phyloP scores from a whole-genome alignment of 1,284 basidiomycete species.

The Vanrija humicola region DNA sequence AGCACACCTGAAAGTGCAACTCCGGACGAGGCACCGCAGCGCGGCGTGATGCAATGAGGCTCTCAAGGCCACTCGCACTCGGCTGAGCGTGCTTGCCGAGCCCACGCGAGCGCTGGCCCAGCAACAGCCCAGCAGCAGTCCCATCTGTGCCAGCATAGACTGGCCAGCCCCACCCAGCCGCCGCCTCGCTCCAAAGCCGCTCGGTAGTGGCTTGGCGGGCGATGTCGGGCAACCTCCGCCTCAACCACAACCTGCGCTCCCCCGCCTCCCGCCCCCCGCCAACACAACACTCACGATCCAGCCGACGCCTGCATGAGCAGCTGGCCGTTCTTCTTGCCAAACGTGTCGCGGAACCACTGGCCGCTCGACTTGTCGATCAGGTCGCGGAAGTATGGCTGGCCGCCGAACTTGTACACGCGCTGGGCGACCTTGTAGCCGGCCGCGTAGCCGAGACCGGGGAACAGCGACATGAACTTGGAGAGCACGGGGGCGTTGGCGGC shows the following conservation, averaged over 20 bases:
- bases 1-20: too few species aligned
- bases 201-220: too few species aligned
- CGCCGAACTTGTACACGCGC: constrained; percentile 96
- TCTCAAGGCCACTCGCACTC: too few species aligned
- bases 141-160: too few species aligned
- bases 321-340: constrained; percentile 95
- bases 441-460: constrained; percentile 96
- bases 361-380: constrained; percentile 75
- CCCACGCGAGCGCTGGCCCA: too few species aligned
- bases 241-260: neutral
- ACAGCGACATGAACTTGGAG: constrained; percentile 82
- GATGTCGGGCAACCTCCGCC: neutral
- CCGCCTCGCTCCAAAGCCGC: too few species aligned
- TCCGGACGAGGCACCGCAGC: too few species aligned
- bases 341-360: constrained; percentile 69
- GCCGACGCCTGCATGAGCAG: constrained; percentile 94
- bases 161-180: too few species aligned
- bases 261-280: neutral
- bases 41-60: too few species aligned
- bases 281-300: constrained; percentile 63
- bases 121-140: too few species aligned
- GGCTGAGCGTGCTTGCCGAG: too few species aligned
- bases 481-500: constrained; percentile 65
- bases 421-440: constrained; percentile 95
- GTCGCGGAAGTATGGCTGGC: constrained; percentile 97